Evolutionary conservation across 2,329 filamentous ascomycete species (phyloP).

Genomic region (Botrytis fragariae): DNA sequence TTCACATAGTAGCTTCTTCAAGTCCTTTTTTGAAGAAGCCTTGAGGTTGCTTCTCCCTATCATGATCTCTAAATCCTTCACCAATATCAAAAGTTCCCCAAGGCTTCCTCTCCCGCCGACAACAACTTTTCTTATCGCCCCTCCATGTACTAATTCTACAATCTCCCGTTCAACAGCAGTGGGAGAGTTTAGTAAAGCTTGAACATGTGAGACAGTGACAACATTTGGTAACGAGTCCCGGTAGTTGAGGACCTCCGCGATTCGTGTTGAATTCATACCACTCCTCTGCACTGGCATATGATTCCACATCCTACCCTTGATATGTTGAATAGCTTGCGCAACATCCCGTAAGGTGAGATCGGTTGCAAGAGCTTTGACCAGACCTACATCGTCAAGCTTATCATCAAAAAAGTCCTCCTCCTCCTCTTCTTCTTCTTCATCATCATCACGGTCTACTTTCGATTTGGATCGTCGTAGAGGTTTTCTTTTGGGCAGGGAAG

Average conservation of each 20-base stretch:
- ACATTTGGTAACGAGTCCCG: constrained; percentile 59
- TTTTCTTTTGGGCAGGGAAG: constrained; percentile 35
- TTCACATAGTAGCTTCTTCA: constrained; percentile 50
- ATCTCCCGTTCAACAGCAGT: constrained; percentile 67
- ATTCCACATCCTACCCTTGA: constrained; percentile 61
- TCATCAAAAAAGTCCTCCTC: constrained; percentile 43
- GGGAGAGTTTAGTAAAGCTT: constrained; percentile 59
- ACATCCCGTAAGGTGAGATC: constrained; percentile 60
- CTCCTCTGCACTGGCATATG: constrained; percentile 55
- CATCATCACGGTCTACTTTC: constrained; percentile 22
- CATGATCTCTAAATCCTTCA: constrained; percentile 53
- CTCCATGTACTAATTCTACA: constrained; percentile 55
- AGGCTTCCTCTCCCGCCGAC: constrained; percentile 56
- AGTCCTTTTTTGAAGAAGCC: constrained; percentile 48
- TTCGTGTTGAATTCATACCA: constrained; percentile 63
- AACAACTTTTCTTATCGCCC: constrained; percentile 58
- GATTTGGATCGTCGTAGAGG: constrained; percentile 25
- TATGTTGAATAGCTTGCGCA: constrained; percentile 62
- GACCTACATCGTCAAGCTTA: constrained; percentile 59
- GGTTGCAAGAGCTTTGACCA: constrained; percentile 52
- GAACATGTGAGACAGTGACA: constrained; percentile 64
- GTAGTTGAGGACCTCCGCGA: constrained; percentile 62
- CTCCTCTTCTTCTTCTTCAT: constrained; percentile 31
- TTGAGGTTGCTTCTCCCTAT: constrained; percentile 43
- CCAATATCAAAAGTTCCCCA: constrained; percentile 64